Evolutionary conservation across 2,329 filamentous ascomycete species (phyloP), one percentile per base, ranked within the genome.

Genomic region (Phialocephala sp.): DNA sequence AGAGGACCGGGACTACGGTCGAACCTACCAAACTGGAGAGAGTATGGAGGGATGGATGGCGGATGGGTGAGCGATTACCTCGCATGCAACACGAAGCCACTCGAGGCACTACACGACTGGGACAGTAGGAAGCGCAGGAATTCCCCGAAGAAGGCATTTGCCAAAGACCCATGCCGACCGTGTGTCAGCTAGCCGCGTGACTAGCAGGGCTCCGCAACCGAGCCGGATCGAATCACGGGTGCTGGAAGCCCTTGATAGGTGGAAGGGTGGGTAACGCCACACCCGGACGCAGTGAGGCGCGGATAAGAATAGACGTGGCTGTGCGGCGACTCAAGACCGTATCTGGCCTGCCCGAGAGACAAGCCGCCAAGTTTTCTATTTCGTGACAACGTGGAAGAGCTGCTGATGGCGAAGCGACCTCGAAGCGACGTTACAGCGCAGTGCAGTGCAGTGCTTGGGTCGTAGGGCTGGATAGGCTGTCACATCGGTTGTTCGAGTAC

Each of bases 251-350:
- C n/a, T 15, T 8, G 11, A 32, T 39, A 14, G 36, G n/a, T n/a
- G 36, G 36, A 8, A 8, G 8, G 14, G 36, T 39, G 36, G 8
- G 36, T 41, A 9, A 35, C 12, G 50, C 50, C 22, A 12, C 50
- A 54, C 24, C n/a, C 18, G n/a, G 45, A 6, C 45, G 4, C 8
- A 11, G 27, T 32, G 27, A 32, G 27, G 27, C 27, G 27, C 27
- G 20, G n/a, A 22, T 50, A 50, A 50, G 45, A 50, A 50, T 50
- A 50, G 45, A 47, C 6, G 50, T 54, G 50, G 50, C 50, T 54
- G 50, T 54, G 50, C 50, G 24, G 14, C 3, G 32, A n/a, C 22
- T 18, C 12, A 54, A 35, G 32, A 18, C 3, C 50, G 12, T 54
- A 1, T 18, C 27, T 32, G 11, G 24, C 22, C 12, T 32, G 22